Base-by-base conservation (phyloP, 2,329 filamentous ascomycete species). In the Fusarium miscanthi region DNA sequence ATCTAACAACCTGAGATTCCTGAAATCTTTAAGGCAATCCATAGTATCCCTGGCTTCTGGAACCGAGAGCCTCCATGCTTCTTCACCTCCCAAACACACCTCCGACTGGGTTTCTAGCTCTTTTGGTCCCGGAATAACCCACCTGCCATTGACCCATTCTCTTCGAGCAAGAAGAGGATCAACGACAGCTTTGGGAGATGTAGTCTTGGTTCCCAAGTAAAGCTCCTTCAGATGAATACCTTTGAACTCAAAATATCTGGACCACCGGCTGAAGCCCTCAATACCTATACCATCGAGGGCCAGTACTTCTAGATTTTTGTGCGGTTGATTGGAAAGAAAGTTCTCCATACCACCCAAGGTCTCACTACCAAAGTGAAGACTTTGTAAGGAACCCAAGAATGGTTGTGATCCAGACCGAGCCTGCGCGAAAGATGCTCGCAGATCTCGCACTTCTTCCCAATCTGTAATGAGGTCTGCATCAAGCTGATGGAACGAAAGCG, bases 111-210 rank as follows among this genome's bases (percentile, higher is more conserved):
- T 23, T 6, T 25, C 37, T 35, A 59, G 38, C 31, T 38, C 40
- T 42, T 49, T 59, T 41, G 58, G 59, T 33, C 46, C 53, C 5
- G 51, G 40, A 43, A 17, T 6, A 33, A 56, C 11, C 66, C 54
- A 70, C 11, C 38, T 31, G 12, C 54, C 65, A 6, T 31, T 49
- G 23, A 53, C 49, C 54, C 65, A 69, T 60, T 69, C 64, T 23
- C 46, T 35, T 14, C 30, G 58, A 45, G 19, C 38, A 31, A 59
- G 37, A 33, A 38, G 37, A n/a, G 57, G 51, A 13, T 31, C 53
- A 17, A 25, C 4, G 27, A 37, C 21, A 43, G n/a, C 25, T 11
- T 21, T 43, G 8, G 14, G 42, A 23, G 9, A 33, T 25, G 7
- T 21, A 5, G 10, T 16, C 17, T 56, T 59, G 7, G 35, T 27